A percentile compares a stretch with the other conserved stretches of the same genome.
Evolutionary conservation across 176 grass and related monocot genomes (phyloP).

Genomic region (Zea luxurians): DNA sequence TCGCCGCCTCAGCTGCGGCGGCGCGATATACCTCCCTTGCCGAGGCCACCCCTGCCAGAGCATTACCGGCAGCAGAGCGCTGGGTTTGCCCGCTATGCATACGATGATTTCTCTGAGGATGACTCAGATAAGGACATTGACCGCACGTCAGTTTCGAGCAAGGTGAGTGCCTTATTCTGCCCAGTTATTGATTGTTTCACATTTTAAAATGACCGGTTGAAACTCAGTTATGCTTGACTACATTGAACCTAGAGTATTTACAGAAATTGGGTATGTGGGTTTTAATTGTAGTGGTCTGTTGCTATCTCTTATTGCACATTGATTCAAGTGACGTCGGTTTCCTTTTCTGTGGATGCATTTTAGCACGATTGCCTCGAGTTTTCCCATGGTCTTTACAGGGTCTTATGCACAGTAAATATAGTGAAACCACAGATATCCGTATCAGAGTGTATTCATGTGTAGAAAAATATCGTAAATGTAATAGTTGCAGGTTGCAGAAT

Average conservation of each 20-base stretch:
- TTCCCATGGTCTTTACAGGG: neutral
- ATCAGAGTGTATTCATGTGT: neutral
- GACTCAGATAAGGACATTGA: slow-evolving; percentile 82
- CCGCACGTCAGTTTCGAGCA: slow-evolving; percentile 44
- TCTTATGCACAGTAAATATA: neutral
- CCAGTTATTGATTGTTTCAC: neutral
- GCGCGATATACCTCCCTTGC: slow-evolving; percentile 14
- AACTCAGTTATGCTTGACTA: slow-evolving; percentile 2
- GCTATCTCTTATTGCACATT: neutral
- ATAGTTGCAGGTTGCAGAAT: neutral
- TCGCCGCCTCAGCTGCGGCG: slow-evolving; percentile 32
- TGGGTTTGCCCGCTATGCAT: slow-evolving; percentile 56
- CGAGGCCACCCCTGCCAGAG: slow-evolving; percentile 20
- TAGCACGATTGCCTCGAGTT: neutral
- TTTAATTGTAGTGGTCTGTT: neutral
- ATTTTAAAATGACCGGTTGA: neutral
- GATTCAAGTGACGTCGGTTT: too few species aligned
- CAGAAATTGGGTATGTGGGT: neutral
- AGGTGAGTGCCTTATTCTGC: slow-evolving; percentile 39
- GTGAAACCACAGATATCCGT: neutral
- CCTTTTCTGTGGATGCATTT: neutral
- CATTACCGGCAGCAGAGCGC: slow-evolving; percentile 63
- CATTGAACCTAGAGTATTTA: neutral
- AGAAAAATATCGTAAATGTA: neutral
- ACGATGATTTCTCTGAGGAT: slow-evolving; percentile 88